phyloP scores from a whole-genome alignment of 371 early-diverging fungal species.

The Mucor lusitanicus region DNA sequence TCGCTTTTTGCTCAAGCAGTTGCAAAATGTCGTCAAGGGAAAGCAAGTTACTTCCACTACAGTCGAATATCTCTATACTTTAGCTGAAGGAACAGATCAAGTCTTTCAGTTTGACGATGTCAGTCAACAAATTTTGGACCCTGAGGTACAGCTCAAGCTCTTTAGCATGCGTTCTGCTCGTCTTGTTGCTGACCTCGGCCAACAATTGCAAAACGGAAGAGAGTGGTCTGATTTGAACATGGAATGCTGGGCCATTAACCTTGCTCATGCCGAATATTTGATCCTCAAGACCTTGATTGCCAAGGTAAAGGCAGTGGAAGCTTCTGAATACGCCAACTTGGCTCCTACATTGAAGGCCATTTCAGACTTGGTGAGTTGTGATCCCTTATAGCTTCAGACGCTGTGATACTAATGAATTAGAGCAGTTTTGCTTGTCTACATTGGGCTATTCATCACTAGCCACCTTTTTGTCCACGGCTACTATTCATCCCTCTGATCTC shows the following conservation, averaged over 20 bases:
- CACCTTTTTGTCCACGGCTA: slow-evolving; percentile 39
- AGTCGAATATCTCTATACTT: slow-evolving; percentile 40
- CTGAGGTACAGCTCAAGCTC: slow-evolving; percentile 54
- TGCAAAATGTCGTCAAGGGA: slow-evolving; percentile 31
- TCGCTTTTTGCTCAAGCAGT: slow-evolving; percentile 66
- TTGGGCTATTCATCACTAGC: slow-evolving; percentile 28
- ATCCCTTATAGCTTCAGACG: too few relatives aligned
- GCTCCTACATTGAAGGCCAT: slow-evolving; percentile 23
- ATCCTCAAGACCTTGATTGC: slow-evolving; percentile 23
- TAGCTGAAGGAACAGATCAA: slow-evolving; percentile 27
- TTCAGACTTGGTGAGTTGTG: slow-evolving; percentile 40
- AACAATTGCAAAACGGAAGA: slow-evolving; percentile 32
- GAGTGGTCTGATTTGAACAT: slow-evolving; percentile 58
- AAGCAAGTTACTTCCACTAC: slow-evolving; percentile 23
- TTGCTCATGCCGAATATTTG: slow-evolving; percentile 50
- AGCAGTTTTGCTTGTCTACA: slow-evolving; percentile 40
- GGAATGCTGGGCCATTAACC: slow-evolving; percentile 55
- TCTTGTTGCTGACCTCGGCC: slow-evolving; percentile 51
- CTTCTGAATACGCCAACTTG: slow-evolving; percentile 21
- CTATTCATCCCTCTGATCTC: slow-evolving; percentile 35
- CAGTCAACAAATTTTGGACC: slow-evolving; percentile 33
- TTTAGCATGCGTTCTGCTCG: slow-evolving; percentile 64
- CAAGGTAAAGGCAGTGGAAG: slow-evolving; percentile 7
- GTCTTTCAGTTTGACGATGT: slow-evolving; percentile 21
- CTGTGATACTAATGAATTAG: too few relatives aligned